Evolutionary conservation across 2,329 filamentous ascomycete species (phyloP).

Genomic region (Chaetomium olivaceum): DNA sequence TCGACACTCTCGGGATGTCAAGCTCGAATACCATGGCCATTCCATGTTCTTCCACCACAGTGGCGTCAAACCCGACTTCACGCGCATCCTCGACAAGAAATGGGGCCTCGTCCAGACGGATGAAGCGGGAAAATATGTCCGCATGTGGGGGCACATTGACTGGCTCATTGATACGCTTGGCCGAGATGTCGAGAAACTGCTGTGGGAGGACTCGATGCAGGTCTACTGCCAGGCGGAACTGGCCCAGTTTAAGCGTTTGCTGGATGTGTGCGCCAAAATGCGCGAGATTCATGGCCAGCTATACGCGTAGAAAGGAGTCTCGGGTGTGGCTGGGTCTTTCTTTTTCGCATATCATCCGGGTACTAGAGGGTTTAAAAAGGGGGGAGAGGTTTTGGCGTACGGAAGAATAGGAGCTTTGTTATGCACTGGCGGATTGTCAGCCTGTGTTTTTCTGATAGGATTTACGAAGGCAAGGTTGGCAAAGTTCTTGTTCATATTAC

Average conservation of each 20-base stretch:
- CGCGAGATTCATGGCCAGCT: constrained; percentile 47
- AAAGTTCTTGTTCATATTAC: too few relatives aligned
- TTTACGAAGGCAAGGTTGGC: too few relatives aligned
- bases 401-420: neutral
- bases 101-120: constrained; percentile 29
- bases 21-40: constrained; percentile 23
- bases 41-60: constrained; percentile 42
- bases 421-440: neutral
- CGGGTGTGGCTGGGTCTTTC: neutral
- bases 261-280: constrained; percentile 38
- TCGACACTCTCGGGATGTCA: constrained; percentile 17
- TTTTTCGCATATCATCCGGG: neutral
- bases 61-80: constrained; percentile 41
- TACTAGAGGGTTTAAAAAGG: neutral
- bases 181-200: constrained; percentile 39
- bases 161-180: constrained; percentile 34
- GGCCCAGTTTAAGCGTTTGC: constrained; percentile 12
- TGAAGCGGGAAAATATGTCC: constrained; percentile 29
- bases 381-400: neutral
- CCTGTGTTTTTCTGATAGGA: too few relatives aligned
- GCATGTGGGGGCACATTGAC: constrained; percentile 37
- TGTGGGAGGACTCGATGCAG: constrained; percentile 39
- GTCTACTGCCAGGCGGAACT: constrained; percentile 35
- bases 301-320: constrained; percentile 25
- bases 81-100: constrained; percentile 30